phyloP scores from a whole-genome alignment of 495 filamentous ascomycete genomes.

The Haplographium delicatum region DNA sequence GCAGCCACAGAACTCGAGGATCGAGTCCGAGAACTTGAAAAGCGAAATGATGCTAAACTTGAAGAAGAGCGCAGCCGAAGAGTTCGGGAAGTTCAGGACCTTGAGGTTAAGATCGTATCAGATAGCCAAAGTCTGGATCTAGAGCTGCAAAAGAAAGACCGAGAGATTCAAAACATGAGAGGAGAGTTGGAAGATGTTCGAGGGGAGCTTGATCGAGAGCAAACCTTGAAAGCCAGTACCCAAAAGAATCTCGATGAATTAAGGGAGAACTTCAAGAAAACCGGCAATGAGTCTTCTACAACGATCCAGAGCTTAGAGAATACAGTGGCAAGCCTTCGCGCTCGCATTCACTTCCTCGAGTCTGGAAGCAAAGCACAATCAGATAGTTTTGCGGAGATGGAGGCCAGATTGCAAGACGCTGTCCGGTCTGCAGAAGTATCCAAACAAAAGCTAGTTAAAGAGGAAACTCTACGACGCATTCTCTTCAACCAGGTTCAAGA shows the following conservation, averaged over 20 bases:
- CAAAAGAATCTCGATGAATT: conserved; percentile 56
- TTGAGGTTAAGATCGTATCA: conserved; percentile 53
- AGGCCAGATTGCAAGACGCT: conserved; percentile 72
- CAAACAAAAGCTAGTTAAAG: conserved; percentile 78
- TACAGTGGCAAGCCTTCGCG: conserved; percentile 65
- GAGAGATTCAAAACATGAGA: conserved; percentile 50
- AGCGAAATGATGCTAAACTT: conserved; percentile 16
- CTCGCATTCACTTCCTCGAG: conserved; percentile 81
- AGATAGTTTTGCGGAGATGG: conserved; percentile 68
- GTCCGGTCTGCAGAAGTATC: conserved; percentile 59
- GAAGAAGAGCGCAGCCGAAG: conserved; percentile 57
- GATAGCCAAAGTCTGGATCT: conserved; percentile 60
- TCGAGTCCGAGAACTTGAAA: conserved; percentile 20
- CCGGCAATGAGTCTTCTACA: conserved; percentile 57
- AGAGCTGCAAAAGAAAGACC: conserved; percentile 56
- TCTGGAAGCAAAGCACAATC: conserved; percentile 82
- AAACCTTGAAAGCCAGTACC: conserved; percentile 46
- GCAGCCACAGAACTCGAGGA: conserved; percentile 17
- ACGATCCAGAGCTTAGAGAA: conserved; percentile 66
- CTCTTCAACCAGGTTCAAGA: conserved; percentile 98
- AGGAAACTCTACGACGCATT: conserved; percentile 86
- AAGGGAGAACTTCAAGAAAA: conserved; percentile 50
- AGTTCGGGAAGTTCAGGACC: conserved; percentile 58
- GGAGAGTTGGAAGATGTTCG: conserved; percentile 48
- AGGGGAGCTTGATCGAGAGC: conserved; percentile 59